These are phyloP conservation scores for Debaryomyces tyrocola DNA, from an alignment of 805 yeast species.

Conservation along the genomic window DNA sequence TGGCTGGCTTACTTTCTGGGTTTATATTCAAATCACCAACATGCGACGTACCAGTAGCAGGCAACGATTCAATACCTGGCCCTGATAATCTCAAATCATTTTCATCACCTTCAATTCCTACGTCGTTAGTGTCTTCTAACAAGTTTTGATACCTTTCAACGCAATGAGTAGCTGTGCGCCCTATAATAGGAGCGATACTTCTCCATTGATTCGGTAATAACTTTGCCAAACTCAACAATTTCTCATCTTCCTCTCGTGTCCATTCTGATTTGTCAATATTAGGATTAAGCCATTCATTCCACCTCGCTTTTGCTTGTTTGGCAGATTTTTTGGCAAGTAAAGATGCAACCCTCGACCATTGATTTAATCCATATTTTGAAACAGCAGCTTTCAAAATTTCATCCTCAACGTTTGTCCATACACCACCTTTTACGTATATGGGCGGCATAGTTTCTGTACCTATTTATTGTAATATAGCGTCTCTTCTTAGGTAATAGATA, in stretches of 20 bases:
- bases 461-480: background rate
- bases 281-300: slow-evolving; percentile 89
- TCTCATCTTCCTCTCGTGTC: slow-evolving; percentile 75
- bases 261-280: slow-evolving; percentile 62
- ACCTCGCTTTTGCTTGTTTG: slow-evolving; percentile 86
- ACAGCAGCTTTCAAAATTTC: slow-evolving; percentile 89
- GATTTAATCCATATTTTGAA: slow-evolving; percentile 88
- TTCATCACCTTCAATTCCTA: slow-evolving; percentile 28
- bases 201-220: slow-evolving; percentile 93
- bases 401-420: slow-evolving; percentile 85
- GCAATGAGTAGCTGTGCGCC: slow-evolving; percentile 84
- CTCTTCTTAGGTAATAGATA: background rate
- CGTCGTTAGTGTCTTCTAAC: slow-evolving; percentile 47
- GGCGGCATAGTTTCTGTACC: slow-evolving; percentile 41
- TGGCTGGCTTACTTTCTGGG: slow-evolving; percentile 78
- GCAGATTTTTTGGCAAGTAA: slow-evolving; percentile 83
- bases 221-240: slow-evolving; percentile 63
- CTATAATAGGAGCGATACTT: slow-evolving; percentile 76
- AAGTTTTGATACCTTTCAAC: slow-evolving; percentile 79
- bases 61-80: slow-evolving; percentile 52
- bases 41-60: slow-evolving; percentile 35
- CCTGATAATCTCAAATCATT: slow-evolving; percentile 45
- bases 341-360: slow-evolving; percentile 93
- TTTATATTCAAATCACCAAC: slow-evolving; percentile 64
- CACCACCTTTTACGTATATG: slow-evolving; percentile 80